Percentiles rank a stretch among this genome's conserved stretches.
Conservation (phyloP, 176 grass and related monocot species). For the Avena atlantica region DNA sequence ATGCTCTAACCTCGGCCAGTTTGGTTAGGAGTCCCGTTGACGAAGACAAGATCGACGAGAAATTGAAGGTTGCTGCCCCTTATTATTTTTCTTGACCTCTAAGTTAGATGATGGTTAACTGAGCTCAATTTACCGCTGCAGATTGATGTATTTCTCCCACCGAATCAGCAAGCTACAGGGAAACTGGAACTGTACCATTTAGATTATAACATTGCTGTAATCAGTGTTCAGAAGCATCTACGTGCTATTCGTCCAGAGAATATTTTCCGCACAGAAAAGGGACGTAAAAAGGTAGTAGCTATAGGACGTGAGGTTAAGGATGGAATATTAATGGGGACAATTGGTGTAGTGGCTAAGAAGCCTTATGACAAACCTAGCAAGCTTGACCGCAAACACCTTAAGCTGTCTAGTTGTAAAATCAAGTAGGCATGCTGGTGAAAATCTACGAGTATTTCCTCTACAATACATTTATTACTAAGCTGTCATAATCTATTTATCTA, state of each 20-base stretch:
- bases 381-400: conserved; percentile 23
- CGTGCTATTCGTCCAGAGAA: background rate
- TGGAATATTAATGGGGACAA: conserved; percentile 28
- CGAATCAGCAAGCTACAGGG: background rate
- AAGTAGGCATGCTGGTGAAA: conserved; percentile 19
- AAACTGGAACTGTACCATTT: conserved; percentile 36
- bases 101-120: background rate
- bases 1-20: conserved; percentile 33
- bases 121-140: conserved; percentile 7
- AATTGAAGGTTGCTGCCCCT: conserved; percentile 8
- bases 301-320: background rate
- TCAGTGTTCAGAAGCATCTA: background rate
- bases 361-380: background rate
- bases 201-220: conserved; percentile 41
- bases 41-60: background rate
- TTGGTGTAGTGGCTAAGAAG: background rate
- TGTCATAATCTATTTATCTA: background rate
- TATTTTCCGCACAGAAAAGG: conserved; percentile 2
- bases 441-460: background rate
- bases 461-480: background rate
- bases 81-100: background rate
- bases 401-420: conserved; percentile 20
- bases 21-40: conserved; percentile 2
- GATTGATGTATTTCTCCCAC: conserved; percentile 36
- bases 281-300: background rate